These are phyloP conservation scores for Penicillium sp. DNA, from an alignment of 2,329 filamentous ascomycete species.

Conservation along the genomic window DNA sequence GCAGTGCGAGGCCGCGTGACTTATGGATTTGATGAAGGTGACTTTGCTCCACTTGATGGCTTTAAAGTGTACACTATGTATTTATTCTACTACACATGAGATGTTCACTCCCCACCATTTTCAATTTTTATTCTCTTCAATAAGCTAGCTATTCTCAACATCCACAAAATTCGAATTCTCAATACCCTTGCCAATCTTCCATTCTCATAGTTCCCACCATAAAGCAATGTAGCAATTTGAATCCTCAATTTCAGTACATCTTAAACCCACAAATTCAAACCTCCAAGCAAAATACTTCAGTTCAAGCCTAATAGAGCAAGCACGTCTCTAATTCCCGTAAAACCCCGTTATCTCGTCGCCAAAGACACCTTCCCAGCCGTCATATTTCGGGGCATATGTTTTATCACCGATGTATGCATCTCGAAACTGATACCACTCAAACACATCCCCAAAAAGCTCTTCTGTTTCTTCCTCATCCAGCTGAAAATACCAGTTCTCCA, in stretches of 20 bases:
- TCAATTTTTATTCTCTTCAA: not conserved
- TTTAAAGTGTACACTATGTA: too few relatives aligned
- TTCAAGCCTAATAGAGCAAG: too few relatives aligned
- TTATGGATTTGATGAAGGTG: too few relatives aligned
- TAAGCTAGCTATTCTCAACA: not conserved
- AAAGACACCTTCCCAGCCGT: not conserved
- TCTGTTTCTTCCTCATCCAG: not conserved
- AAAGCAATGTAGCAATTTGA: not conserved
- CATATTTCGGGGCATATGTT: not conserved
- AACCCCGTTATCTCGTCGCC: not conserved
- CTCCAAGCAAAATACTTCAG: too few relatives aligned
- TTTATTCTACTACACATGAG: not conserved
- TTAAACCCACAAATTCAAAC: too few relatives aligned
- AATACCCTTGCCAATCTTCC: too few relatives aligned
- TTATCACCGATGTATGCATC: not conserved
- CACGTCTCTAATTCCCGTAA: too few relatives aligned
- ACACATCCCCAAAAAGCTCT: not conserved
- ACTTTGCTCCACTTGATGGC: too few relatives aligned
- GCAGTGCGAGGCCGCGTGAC: too few relatives aligned
- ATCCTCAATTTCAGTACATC: too few relatives aligned
- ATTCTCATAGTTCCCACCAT: not conserved
- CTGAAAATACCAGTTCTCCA: slow-evolving; percentile 1
- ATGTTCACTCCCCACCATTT: not conserved
- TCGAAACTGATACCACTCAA: not conserved
- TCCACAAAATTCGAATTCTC: too few relatives aligned